Conservation (phyloP, 306 rosid genomes). For the Citrullus amarus region DNA sequence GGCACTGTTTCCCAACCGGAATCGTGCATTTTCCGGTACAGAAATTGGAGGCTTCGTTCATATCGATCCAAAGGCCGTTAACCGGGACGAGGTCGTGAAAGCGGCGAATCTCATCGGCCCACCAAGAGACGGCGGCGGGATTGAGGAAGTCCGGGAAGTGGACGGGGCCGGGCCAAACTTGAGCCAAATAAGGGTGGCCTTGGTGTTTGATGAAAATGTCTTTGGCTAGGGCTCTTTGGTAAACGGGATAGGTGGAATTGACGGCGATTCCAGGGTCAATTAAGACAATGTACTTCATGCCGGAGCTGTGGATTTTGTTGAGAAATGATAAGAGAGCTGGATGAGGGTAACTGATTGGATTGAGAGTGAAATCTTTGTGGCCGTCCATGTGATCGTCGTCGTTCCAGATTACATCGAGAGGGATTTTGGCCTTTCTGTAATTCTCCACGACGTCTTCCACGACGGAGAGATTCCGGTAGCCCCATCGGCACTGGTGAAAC, state of each 20-base stretch:
- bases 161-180: conserved; percentile 96
- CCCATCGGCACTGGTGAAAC: conserved; percentile 98
- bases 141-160: conserved; percentile 87
- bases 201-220: conserved; percentile 86
- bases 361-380: conserved; percentile 73
- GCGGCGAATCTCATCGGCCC: conserved; percentile 81
- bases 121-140: conserved; percentile 80
- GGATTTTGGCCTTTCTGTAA: conserved; percentile 75
- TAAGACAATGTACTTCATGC: conserved; percentile 85
- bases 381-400: conserved; percentile 98
- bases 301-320: conserved; percentile 61
- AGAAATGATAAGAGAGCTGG: conserved; percentile 67
- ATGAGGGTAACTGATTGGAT: conserved; percentile 48
- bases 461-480: conserved; percentile 88
- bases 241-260: conserved; percentile 54
- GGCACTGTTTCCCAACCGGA: conserved; percentile 58
- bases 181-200: conserved; percentile 70
- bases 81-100: conserved; percentile 89
- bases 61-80: conserved; percentile 93
- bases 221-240: conserved; percentile 56
- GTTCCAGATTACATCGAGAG: conserved; percentile 91
- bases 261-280: conserved; percentile 79
- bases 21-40: conserved; percentile 75
- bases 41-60: conserved; percentile 84
- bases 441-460: conserved; percentile 84